These are phyloP conservation scores for Articulospora tetracladia DNA, from an alignment of 495 filamentous ascomycete genomes.

Conservation along the genomic window DNA sequence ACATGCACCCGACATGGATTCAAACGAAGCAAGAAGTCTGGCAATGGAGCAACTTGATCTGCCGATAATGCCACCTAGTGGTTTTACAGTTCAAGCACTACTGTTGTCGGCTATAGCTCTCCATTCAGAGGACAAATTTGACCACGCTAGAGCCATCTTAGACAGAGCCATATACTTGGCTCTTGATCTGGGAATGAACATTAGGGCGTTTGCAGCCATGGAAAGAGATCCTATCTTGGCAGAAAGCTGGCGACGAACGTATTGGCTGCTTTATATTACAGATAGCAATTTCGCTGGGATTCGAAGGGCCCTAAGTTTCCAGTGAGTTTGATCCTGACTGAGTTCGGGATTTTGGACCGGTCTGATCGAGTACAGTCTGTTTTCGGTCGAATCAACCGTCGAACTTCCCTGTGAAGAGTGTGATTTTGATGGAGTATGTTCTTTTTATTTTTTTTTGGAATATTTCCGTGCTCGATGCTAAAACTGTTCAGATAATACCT, in stretches of 20 bases:
- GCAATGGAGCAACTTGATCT: constrained; percentile 38
- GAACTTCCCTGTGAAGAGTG: constrained; percentile 63
- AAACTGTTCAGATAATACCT: constrained; percentile 43
- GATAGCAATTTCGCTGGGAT: constrained; percentile 42
- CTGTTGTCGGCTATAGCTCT: constrained; percentile 62
- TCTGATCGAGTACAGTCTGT: constrained; percentile 11
- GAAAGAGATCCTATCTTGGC: constrained; percentile 51
- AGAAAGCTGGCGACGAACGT: constrained; percentile 68
- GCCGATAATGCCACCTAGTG: constrained; percentile 40
- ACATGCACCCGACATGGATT: constrained; percentile 33
- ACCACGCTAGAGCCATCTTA: constrained; percentile 50
- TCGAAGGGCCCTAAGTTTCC: constrained; percentile 32
- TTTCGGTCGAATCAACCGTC: constrained; percentile 40
- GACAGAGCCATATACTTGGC: constrained; percentile 55
- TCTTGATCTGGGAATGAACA: constrained; percentile 63
- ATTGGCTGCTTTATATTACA: constrained; percentile 73
- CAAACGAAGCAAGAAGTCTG: constrained; percentile 37
- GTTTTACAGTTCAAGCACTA: constrained; percentile 62
- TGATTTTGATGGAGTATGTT: constrained; percentile 47
- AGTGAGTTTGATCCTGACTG: constrained; percentile 34
- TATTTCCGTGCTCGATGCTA: too few relatives aligned
- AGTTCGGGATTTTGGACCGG: constrained; percentile 9
- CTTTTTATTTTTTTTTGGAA: constrained; percentile 11
- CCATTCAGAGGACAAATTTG: constrained; percentile 58
- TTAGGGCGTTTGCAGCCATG: constrained; percentile 39